Conservation (phyloP, 805 yeast species). For the Tetrapisispora arboricola region DNA sequence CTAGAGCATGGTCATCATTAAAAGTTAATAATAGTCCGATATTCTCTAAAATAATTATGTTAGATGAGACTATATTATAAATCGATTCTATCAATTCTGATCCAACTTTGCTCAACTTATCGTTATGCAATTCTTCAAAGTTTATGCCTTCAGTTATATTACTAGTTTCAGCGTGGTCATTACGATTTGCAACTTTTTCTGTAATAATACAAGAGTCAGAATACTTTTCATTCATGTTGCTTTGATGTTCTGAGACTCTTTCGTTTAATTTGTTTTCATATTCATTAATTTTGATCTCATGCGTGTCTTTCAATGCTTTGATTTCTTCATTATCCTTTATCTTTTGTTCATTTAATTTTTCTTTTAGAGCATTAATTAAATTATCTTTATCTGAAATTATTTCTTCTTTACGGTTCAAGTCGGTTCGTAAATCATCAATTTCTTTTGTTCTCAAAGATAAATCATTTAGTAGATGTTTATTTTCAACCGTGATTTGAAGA, state of each 20-base stretch:
- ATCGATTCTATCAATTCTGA: neutral
- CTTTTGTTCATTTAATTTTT: neutral
- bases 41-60: conserved; percentile 54
- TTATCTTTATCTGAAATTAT: neutral
- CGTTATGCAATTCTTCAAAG: neutral
- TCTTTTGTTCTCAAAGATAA: neutral
- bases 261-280: neutral
- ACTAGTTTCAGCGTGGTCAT: too few species aligned
- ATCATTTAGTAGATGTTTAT: neutral
- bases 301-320: neutral
- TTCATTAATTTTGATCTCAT: neutral
- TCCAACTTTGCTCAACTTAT: neutral
- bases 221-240: too few species aligned
- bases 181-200: too few species aligned
- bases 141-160: too few species aligned
- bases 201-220: too few species aligned
- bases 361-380: neutral
- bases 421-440: neutral
- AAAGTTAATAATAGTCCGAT: conserved; percentile 53
- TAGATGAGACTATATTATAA: conserved; percentile 32
- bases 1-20: conserved; percentile 30
- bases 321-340: neutral
- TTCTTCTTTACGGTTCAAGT: neutral
- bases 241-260: too few species aligned
- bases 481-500: neutral